Evolutionary conservation across 2,329 filamentous ascomycete genomes (phyloP), one percentile per base, ranked within the genome.

Genomic region (Leptographium procerum): DNA sequence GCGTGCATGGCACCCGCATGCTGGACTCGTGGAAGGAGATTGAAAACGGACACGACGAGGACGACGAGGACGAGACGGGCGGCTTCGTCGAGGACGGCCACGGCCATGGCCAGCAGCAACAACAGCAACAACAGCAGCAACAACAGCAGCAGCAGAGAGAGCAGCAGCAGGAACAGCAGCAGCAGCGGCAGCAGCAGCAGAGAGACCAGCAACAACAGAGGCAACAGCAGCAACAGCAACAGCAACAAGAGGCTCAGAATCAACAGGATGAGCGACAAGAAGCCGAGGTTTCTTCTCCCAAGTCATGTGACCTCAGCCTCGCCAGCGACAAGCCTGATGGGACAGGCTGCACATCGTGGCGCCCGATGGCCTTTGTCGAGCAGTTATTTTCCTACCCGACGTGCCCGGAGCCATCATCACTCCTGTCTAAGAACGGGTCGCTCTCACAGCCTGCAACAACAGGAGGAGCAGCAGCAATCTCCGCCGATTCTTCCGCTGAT

Each of bases 1-100:
- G 94, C 57, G 88, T 99, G 6, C 94, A 99, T 71, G 94, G 94
- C 8, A 96, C 92, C 0, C 94, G 96, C 76, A 88, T 99, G 85
- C 83, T 97, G 66, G 91, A 99, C 69, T 91, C 92, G 59, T 89
- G 88, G 75, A 90, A 92, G 68, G 88, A 95, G 58, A 86, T 88
- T 59, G 89, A 95, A 63, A 75, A 78, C 47, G 75, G 79, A 19
- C 81, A 82, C 58, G 81, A 82, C 53, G 80, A 85, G n/a, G 83
- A 87, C 19, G 81, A 83, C 22, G 76, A 82, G 34, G 72, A 62
- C 13, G 67, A 66, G 56, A 59, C 0, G 45, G 85, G n/a, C 8
- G 51, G n/a, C n/a, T 26, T n/a, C 6, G 82, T 86, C n/a, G 81
- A 83, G 24, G 57, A 55, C 63, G 63, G 59, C 57, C 48, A 0